Evolutionary conservation across 257 asterid genomes (phyloP).

Genomic region (Nicotiana sylvestris): DNA sequence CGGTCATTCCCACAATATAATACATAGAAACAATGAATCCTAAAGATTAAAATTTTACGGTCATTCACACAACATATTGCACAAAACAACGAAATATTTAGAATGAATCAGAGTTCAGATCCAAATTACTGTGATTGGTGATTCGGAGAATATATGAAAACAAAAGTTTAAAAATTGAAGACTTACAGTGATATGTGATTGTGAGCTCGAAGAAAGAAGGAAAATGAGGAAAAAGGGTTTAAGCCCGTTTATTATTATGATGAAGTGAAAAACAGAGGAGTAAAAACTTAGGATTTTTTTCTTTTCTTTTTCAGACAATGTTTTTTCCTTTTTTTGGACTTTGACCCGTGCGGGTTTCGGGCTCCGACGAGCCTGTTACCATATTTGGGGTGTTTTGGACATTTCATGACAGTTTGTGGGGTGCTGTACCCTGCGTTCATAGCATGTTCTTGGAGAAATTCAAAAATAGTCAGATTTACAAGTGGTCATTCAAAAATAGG

Average conservation of each 20-base stretch:
- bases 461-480: too few species aligned
- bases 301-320: neutral
- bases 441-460: too few species aligned
- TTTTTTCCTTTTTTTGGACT: neutral
- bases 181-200: neutral
- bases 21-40: neutral
- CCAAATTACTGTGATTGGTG: neutral
- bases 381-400: neutral
- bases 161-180: neutral
- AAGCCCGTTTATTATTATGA: neutral
- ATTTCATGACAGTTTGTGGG: neutral
- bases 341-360: neutral
- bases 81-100: neutral
- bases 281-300: neutral
- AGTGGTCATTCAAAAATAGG: too few species aligned
- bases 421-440: neutral
- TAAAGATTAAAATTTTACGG: neutral
- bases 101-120: neutral
- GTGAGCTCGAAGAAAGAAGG: neutral
- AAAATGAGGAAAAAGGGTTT: neutral
- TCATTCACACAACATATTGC: neutral
- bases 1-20: neutral
- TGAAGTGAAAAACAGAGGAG: slow-evolving; percentile 1
- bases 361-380: neutral
- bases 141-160: neutral